Evolutionary conservation across 108 stramenopile genomes (phyloP).

Genomic region (Chaetoceros tenuissimus): DNA sequence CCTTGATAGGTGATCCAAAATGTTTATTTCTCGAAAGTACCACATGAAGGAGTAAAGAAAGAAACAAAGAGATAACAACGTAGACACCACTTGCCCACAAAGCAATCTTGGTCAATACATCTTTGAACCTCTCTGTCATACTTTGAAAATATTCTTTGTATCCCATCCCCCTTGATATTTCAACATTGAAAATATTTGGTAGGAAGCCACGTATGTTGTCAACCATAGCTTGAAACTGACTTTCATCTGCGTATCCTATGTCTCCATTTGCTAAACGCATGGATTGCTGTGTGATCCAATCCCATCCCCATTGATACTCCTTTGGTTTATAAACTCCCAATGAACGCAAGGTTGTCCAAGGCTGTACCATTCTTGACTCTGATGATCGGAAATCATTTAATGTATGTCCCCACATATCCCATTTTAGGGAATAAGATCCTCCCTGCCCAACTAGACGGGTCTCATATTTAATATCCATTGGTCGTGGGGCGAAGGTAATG

Average conservation of each 20-base stretch:
- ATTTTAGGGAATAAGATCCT: not conserved
- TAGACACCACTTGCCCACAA: not conserved
- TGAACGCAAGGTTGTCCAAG: slow-evolving; percentile 23
- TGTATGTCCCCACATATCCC: slow-evolving; percentile 43
- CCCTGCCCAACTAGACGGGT: slow-evolving; percentile 1
- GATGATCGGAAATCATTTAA: slow-evolving; percentile 40
- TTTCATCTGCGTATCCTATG: slow-evolving; percentile 23
- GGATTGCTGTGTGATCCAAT: slow-evolving; percentile 14
- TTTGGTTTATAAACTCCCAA: slow-evolving; percentile 34
- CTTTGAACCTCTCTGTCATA: not conserved
- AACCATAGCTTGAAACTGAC: slow-evolving; percentile 8
- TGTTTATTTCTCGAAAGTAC: not conserved
- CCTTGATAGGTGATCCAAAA: not conserved
- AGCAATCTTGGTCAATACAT: not conserved
- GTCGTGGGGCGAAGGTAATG: slow-evolving; percentile 12
- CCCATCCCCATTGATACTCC: slow-evolving; percentile 35
- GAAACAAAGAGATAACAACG: not conserved
- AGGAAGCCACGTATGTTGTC: not conserved
- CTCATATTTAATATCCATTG: not conserved
- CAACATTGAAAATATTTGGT: not conserved
- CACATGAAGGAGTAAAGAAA: not conserved
- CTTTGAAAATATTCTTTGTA: not conserved
- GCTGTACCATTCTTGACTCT: slow-evolving; percentile 27
- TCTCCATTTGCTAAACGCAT: slow-evolving; percentile 47
- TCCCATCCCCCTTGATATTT: not conserved